Evolutionary conservation across 2,329 filamentous ascomycete genomes (phyloP), one percentile per base, ranked within the genome.

Genomic region (Teratosphaeria destructans): DNA sequence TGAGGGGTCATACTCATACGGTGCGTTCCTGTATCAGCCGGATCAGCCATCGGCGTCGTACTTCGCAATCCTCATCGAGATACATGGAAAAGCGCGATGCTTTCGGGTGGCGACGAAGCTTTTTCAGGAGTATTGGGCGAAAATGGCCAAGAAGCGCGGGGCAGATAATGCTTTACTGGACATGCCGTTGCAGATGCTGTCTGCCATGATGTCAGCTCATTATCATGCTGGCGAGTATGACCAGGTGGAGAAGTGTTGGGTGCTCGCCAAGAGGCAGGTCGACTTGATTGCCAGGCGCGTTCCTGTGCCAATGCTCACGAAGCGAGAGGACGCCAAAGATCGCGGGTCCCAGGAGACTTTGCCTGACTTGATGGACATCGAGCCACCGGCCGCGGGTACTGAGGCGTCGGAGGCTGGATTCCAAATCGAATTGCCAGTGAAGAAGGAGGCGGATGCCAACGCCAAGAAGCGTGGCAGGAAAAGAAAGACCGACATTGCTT

Each of bases 121-220:
- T 5, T 79, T 86, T 64, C 74, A 80, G 34, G 69, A 82, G 55
- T 88, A 83, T 66, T 72, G 60, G 43, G 53, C 58, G 5, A 34
- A 59, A 12, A 32, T 60, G 3, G 16, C n/a, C 19, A 54, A 32
- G n/a, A 7, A 34, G 52, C 52, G 32, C 11, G 32, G 29, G 16
- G 3, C 37, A 10, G 5, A 26, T 19, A 32, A 57, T 14, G 34
- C 59, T 32, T 49, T 57, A 14, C 35, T 54, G 7, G 27, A 58
- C 32, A 60, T 62, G 12, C 64, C 64, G 2, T 59, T 70, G 49
- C 63, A 62, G 6, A 19, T 62, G 35, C 56, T 65, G 32, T 78
- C 79, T 56, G 80, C 85, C 8, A 73, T 93, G 60, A 92, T 96
- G 87, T 76, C 80, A 26, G 79, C 84, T 0, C 81, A 88, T 67